A percentile compares a stretch with the other conserved stretches of the same genome.
phyloP scores from a whole-genome alignment of 139 green algal genomes.

The Auxenochlorella pyrenoidosa region DNA sequence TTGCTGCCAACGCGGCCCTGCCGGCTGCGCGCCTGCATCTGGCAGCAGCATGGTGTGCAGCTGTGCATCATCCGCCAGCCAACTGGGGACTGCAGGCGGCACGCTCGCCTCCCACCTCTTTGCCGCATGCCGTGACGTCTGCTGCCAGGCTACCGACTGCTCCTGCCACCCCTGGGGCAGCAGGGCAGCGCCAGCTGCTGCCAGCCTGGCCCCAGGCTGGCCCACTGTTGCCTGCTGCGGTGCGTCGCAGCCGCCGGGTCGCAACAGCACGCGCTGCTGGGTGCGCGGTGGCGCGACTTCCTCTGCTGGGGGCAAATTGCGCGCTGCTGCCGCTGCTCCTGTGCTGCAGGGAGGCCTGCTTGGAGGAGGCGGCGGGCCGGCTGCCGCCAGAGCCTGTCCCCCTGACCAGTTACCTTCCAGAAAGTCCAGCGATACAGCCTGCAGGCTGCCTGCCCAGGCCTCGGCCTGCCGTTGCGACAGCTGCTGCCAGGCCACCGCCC shows the following conservation, averaged over 20 bases:
- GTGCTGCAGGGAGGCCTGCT: too few species aligned
- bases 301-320: neutral
- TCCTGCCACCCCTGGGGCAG: neutral
- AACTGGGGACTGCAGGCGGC: neutral
- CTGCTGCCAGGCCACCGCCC: neutral
- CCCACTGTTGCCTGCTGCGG: neutral
- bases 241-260: too few species aligned
- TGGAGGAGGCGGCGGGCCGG: too few species aligned
- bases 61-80: neutral
- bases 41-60: neutral
- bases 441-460: neutral
- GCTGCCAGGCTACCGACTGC: neutral
- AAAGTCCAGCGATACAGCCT: neutral
- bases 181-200: neutral
- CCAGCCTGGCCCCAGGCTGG: neutral
- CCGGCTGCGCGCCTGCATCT: neutral
- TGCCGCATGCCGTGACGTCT: neutral
- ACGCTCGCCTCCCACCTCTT: neutral
- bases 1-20: neutral
- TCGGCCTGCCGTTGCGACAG: neutral
- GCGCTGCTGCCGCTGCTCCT: too few species aligned
- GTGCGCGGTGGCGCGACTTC: too few species aligned
- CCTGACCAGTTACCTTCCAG: too few species aligned
- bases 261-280: neutral
- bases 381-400: too few species aligned